These are phyloP conservation scores for Diaporthe citrichinensis DNA, from an alignment of 2,329 filamentous ascomycete genomes.

Conservation along the genomic window DNA sequence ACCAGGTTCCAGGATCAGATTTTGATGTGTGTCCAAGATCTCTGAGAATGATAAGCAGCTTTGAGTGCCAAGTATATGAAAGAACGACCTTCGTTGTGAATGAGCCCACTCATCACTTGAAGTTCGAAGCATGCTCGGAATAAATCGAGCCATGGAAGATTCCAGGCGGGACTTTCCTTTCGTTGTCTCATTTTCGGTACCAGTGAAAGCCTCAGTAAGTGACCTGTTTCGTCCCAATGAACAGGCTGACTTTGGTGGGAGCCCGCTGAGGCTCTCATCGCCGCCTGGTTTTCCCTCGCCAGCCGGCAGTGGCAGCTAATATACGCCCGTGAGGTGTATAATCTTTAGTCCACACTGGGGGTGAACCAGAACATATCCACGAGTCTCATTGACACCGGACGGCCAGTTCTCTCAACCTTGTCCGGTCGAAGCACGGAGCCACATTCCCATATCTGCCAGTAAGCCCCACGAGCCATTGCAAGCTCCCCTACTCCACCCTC, in stretches of 20 bases:
- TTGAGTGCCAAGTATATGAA: background rate
- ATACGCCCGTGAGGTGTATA: background rate
- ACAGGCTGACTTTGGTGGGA: background rate
- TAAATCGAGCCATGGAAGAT: background rate
- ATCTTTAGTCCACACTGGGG: background rate
- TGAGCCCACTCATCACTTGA: too few species aligned
- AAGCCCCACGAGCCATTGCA: background rate
- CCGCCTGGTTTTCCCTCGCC: background rate
- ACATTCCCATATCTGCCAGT: background rate
- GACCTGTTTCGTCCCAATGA: background rate
- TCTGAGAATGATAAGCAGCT: too few species aligned
- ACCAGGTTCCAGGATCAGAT: background rate
- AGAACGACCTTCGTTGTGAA: background rate
- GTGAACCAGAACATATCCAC: background rate
- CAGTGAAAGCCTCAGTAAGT: background rate
- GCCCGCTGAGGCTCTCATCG: background rate
- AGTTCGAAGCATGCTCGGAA: background rate
- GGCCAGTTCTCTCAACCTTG: background rate
- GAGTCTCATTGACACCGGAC: background rate
- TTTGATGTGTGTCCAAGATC: background rate
- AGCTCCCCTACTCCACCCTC: background rate
- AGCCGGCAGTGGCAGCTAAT: background rate
- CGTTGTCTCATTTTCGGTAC: background rate
- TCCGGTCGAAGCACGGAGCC: background rate
- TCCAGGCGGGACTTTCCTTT: background rate